Conservation (phyloP, 2,329 filamentous ascomycete genomes). For the Remersonia thermophila region DNA sequence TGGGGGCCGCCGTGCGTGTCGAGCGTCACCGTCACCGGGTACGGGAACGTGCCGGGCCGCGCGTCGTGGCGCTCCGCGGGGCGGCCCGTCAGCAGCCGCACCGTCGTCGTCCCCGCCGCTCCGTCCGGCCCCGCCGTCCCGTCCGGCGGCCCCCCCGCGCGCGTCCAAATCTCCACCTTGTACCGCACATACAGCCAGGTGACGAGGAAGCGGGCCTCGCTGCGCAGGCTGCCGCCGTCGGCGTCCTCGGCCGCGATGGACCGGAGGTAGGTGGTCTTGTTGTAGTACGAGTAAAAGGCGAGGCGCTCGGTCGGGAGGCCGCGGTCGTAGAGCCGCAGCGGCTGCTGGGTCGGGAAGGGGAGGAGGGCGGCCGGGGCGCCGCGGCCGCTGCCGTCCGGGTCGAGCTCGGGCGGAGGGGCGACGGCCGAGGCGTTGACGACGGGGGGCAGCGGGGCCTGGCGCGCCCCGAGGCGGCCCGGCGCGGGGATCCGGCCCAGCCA, state of each 20-base stretch:
- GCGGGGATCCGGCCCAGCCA: slow-evolving; percentile 2
- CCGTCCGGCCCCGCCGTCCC: background rate
- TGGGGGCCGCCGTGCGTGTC: slow-evolving; percentile 51
- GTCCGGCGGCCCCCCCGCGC: slow-evolving; percentile 19
- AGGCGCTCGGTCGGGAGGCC: slow-evolving; percentile 75
- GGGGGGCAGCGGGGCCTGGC: slow-evolving; percentile 8
- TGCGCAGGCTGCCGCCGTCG: slow-evolving; percentile 41
- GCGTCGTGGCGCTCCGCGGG: slow-evolving; percentile 21
- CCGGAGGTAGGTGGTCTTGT: slow-evolving; percentile 67
- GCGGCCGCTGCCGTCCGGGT: slow-evolving; percentile 60
- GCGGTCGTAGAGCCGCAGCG: slow-evolving; percentile 73
- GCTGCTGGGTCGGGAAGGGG: slow-evolving; percentile 60
- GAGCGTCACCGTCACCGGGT: slow-evolving; percentile 47
- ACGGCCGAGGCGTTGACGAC: slow-evolving; percentile 31
- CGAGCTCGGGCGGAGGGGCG: slow-evolving; percentile 52
- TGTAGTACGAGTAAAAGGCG: slow-evolving; percentile 86
- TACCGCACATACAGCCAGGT: slow-evolving; percentile 50
- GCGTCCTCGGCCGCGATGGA: slow-evolving; percentile 28
- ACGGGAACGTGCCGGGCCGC: slow-evolving; percentile 49
- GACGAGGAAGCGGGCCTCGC: slow-evolving; percentile 42
- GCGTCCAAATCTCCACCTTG: slow-evolving; percentile 55
- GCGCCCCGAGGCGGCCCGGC: slow-evolving; percentile 7
- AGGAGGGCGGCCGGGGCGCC: slow-evolving; percentile 61
- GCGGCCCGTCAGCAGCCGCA: background rate
- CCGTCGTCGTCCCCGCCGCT: slow-evolving; percentile 10